Evolutionary conservation across 768 basidiomycete species (phyloP).

Genomic region (Atractiella rhizophila): DNA sequence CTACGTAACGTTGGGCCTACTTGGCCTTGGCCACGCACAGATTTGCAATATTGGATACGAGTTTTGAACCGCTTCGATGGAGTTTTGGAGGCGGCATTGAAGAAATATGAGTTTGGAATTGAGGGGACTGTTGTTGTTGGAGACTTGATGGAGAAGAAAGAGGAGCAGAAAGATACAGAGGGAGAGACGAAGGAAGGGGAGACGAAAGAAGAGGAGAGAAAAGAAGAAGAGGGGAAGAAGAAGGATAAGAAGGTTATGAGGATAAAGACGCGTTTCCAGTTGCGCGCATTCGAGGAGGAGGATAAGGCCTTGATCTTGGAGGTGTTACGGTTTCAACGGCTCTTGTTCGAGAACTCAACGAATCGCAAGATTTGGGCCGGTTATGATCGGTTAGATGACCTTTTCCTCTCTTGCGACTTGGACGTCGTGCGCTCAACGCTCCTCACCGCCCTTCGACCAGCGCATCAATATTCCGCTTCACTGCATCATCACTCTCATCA

Average conservation of each 20-base stretch:
- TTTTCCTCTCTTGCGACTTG: slow-evolving; percentile 67
- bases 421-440: slow-evolving; percentile 63
- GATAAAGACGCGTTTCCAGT: slow-evolving; percentile 36
- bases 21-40: slow-evolving; percentile 94
- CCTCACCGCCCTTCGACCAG: slow-evolving; percentile 65
- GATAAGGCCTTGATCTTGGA: slow-evolving; percentile 52
- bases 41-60: slow-evolving; percentile 86
- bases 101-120: slow-evolving; percentile 49
- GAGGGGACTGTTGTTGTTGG: too few species aligned
- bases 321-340: slow-evolving; percentile 63
- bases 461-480: slow-evolving; percentile 76
- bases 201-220: not conserved
- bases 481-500: too few species aligned
- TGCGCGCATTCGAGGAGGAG: slow-evolving; percentile 45
- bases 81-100: slow-evolving; percentile 56
- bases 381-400: slow-evolving; percentile 75
- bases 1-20: too few species aligned
- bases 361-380: slow-evolving; percentile 88
- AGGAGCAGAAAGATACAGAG: too few species aligned
- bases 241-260: not conserved
- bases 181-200: not conserved
- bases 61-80: slow-evolving; percentile 87
- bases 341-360: slow-evolving; percentile 88
- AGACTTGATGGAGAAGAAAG: too few species aligned
- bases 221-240: not conserved